phyloP scores from a whole-genome alignment of 495 filamentous ascomycete genomes.

The Neurospora sp. region DNA sequence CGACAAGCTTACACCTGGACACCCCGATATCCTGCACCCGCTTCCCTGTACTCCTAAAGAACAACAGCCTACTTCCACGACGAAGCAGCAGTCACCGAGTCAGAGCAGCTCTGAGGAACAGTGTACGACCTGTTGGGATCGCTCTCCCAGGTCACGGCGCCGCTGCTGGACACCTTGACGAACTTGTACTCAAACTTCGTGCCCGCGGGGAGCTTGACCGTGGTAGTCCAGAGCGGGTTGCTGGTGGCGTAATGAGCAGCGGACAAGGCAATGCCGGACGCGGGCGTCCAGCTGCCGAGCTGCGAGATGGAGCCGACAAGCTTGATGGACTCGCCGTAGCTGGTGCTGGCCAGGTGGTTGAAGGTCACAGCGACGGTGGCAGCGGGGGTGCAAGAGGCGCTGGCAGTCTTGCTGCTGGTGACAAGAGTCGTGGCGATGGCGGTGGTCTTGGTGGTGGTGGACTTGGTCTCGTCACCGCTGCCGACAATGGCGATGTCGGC shows the following conservation, averaged over 20 bases:
- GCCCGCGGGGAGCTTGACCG: conserved; percentile 41
- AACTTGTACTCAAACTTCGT: conserved; percentile 58
- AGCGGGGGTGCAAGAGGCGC: conserved; percentile 28
- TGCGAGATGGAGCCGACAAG: conserved; percentile 44
- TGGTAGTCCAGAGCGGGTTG: conserved; percentile 48
- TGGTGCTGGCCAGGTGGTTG: conserved; percentile 42
- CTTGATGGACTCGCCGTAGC: conserved; percentile 48
- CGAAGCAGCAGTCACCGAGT: conserved; percentile 19
- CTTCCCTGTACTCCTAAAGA: background rate
- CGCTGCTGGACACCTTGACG: conserved; percentile 45
- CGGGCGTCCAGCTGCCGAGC: conserved; percentile 49
- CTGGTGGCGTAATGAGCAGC: conserved; percentile 43
- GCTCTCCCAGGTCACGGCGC: conserved; percentile 51
- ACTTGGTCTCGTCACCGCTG: background rate
- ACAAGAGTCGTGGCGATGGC: conserved; percentile 17
- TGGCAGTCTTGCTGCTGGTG: conserved; percentile 20
- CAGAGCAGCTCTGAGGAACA: conserved; percentile 41
- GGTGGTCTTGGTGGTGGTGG: background rate
- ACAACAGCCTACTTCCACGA: conserved; percentile 3
- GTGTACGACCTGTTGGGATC: conserved; percentile 54
- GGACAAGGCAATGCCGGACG: conserved; percentile 38
- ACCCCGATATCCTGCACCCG: background rate
- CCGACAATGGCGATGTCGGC: conserved; percentile 41
- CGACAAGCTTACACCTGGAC: background rate
- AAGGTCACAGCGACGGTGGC: conserved; percentile 49